phyloP scores from a whole-genome alignment of 2,329 filamentous ascomycete genomes.

The Westerdykella aurantiaca region DNA sequence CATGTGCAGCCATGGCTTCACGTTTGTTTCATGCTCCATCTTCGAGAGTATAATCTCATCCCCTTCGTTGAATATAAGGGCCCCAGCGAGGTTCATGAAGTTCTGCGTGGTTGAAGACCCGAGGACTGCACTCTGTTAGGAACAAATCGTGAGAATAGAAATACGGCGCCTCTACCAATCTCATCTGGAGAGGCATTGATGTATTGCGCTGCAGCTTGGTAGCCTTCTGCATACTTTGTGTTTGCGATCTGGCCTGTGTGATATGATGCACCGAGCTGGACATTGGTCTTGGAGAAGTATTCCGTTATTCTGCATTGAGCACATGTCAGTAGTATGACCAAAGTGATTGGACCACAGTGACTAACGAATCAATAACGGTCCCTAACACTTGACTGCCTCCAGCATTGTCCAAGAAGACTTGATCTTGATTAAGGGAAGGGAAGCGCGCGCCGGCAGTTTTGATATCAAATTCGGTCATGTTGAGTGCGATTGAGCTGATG shows the following conservation, averaged over 20 bases:
- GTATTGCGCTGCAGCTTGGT: constrained; percentile 61
- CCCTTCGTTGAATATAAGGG: constrained; percentile 35
- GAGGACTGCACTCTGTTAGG: constrained; percentile 46
- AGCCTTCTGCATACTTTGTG: constrained; percentile 54
- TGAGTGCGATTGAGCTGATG: neutral
- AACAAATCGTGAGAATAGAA: neutral
- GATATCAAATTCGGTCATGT: constrained; percentile 49
- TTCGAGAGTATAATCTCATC: constrained; percentile 66
- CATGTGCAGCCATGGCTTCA: constrained; percentile 66
- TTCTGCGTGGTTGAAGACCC: constrained; percentile 72
- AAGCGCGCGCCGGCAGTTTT: constrained; percentile 55
- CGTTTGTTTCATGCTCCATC: constrained; percentile 73
- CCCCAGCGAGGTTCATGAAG: constrained; percentile 58
- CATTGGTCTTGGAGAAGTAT: constrained; percentile 64
- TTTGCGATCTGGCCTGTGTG: constrained; percentile 55
- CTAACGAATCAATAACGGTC: constrained; percentile 60
- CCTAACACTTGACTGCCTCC: constrained; percentile 67
- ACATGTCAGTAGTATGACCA: constrained; percentile 1
- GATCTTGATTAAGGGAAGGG: constrained; percentile 60
- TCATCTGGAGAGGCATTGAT: constrained; percentile 63
- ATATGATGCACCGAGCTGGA: constrained; percentile 71
- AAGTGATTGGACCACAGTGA: neutral
- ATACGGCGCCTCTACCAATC: constrained; percentile 47
- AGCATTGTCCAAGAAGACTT: constrained; percentile 73
- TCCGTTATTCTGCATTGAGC: constrained; percentile 47